Evolutionary conservation across 345 rosid genomes (phyloP), one percentile per base, ranked within the genome.

Genomic region (Gossypium anomalum): DNA sequence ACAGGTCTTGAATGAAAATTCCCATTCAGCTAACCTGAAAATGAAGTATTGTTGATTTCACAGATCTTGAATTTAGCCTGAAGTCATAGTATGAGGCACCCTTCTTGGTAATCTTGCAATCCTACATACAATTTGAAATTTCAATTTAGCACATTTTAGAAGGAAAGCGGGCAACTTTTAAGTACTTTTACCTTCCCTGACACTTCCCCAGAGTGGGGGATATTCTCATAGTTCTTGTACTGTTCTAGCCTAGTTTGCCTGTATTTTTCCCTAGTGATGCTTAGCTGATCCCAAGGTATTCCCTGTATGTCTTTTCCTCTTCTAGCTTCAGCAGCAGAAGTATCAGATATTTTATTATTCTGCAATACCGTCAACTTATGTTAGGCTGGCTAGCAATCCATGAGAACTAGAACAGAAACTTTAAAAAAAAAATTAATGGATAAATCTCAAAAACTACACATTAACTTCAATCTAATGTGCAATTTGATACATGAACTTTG

Each of bases 221-320:
- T 76, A 72, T 92, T 94, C 79, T 93, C 98, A 83, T 94, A 94
- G 83, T 94, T 94, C 82, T 92, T 94, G 83, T 94, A 94, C 78
- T 91, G 98, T 73, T 92, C 96, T 64, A 94, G 83, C 82, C 98
- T 86, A 68, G 97, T 94, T 82, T 87, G 87, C 66, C 98, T 84
- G 71, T 94, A 92, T 29, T 89, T 89, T 67, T 89, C 91, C 82
- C 98, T 85, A 12, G 97, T 87, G 76, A 92, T 87, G 74, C 87
- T 93, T 71, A 89, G 89, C 59, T 94, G 89, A 17, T 92, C 97
- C 98, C 98, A 92, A 2, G 98, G 98, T 52, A 94, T 92, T 71
- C 98, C 98, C 77, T 94, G 98, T 76, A 94, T 92, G 67, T 94
- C 98, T 75, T 84, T 91, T 15, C 98, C 97, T 64, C 82, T 82